Base-by-base conservation (phyloP, 108 stramenopile species). In the Skeletonema tropicum region DNA sequence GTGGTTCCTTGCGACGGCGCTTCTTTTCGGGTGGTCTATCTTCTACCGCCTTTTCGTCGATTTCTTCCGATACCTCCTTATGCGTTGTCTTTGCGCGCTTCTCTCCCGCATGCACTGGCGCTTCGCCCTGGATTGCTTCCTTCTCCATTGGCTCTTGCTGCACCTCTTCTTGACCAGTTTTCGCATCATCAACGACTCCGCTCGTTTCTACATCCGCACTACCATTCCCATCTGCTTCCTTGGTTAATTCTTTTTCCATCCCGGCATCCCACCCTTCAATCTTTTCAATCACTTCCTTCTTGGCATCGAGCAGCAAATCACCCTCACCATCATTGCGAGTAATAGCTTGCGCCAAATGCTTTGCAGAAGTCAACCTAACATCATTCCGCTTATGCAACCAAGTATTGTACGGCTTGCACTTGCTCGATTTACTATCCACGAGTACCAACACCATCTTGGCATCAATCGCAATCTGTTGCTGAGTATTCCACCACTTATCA, bases 261-360 rank as follows among this genome's bases (percentile, higher is more conserved):
- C 3, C 78, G 14, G 45, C 73, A 42, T 63, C 68, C 67, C 72
- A 68, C 17, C 68, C 64, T 3, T 15, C 39, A 12, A 73, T 30
- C 31, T 76, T 83, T 21, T 83, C 75, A 67, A 83, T 83, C 12
- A 52, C 25, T 1, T 30, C 70, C 61, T 66, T 71, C 0, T 68
- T 62, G 30, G 59, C 19, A 71, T 83, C 82, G 71, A 64, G 26
- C 48, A 83, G 57, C 71, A 76, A 57, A 33, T 71, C 68, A 35
- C 74, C 70, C 64, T 67, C 58, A 14, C 74, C 82, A 48, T 61
- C 42, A 42, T 80, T 80, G 3, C 39, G 36, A 12, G 83, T 84
- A 31, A 84, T 84, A 19, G 83, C 79, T 64, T 80, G 76, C 35
- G 83, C 83, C 49, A 84, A 61, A 57, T 84, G 71, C 69, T 80